phyloP scores from a whole-genome alignment of 805 yeast genomes.

The Yarrowia bubula region DNA sequence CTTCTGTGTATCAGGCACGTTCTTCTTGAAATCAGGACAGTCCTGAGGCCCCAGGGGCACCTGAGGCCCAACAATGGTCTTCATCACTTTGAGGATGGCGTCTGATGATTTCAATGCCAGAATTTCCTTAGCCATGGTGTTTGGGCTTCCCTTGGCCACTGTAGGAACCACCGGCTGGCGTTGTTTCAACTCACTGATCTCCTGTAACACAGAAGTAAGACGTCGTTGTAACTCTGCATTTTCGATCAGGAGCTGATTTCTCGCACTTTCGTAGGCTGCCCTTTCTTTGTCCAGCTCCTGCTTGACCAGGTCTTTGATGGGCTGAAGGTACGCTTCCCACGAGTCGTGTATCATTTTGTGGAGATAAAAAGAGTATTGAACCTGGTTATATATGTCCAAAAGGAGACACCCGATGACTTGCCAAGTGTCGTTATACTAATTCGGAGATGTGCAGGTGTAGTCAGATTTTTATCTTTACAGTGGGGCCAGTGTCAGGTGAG shows the following conservation, averaged over 20 bases:
- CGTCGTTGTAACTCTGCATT: background rate
- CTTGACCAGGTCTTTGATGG: background rate
- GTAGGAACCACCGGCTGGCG: background rate
- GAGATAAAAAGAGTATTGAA: too few species aligned
- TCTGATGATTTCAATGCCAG: too few species aligned
- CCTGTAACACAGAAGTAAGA: background rate
- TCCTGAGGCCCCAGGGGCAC: background rate
- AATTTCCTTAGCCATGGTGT: background rate
- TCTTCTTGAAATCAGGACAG: background rate
- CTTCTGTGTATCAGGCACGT: background rate
- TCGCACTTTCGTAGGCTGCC: background rate
- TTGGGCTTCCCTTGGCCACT: background rate
- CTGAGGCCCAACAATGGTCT: background rate
- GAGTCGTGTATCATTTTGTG: background rate
- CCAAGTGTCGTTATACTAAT: too few species aligned
- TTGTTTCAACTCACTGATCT: background rate
- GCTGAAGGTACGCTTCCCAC: slow-evolving; percentile 15
- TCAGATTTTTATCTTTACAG: too few species aligned
- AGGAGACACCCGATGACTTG: too few species aligned
- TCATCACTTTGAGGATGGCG: background rate
- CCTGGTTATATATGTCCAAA: background rate
- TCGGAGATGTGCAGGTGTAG: too few species aligned
- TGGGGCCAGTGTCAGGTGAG: too few species aligned
- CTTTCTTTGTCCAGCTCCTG: background rate
- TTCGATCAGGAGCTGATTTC: background rate